Evolutionary conservation across 257 asterid genomes (phyloP).

Genomic region (Lycium ferocissimum): DNA sequence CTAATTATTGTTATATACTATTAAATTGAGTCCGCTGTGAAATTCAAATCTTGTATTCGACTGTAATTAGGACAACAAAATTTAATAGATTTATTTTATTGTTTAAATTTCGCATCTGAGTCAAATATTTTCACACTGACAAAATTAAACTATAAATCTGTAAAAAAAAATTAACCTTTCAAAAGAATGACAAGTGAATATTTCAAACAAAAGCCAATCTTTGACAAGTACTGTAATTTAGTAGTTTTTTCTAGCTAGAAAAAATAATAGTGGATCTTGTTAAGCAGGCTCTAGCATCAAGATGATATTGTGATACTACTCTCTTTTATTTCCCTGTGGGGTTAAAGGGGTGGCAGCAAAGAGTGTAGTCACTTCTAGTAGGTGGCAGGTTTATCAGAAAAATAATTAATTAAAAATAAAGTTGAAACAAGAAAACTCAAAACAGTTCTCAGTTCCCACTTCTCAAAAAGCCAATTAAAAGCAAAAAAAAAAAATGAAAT

Average conservation of each 20-base stretch:
- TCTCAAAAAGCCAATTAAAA: neutral
- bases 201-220: no score
- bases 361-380: slow-evolving; percentile 63
- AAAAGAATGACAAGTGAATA: neutral
- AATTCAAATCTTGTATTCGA: no score
- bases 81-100: neutral
- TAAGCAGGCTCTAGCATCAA: neutral
- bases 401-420: slow-evolving; percentile 33
- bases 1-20: no score
- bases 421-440: neutral
- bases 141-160: no score
- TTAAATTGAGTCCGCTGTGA: no score
- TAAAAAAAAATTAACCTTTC: neutral
- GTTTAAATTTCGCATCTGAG: no score
- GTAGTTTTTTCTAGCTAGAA: neutral
- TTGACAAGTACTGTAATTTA: no score
- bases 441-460: neutral
- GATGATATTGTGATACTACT: neutral
- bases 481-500: slow-evolving; percentile 12
- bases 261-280: neutral
- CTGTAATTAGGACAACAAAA: no score
- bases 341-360: slow-evolving; percentile 33
- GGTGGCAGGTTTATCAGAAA: slow-evolving; percentile 49
- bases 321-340: neutral
- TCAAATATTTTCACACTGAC: no score